Percentiles rank a stretch among this genome's conserved stretches.
phyloP scores from a whole-genome alignment of 352 stramenopile species.

The Pythium rishiriense region DNA sequence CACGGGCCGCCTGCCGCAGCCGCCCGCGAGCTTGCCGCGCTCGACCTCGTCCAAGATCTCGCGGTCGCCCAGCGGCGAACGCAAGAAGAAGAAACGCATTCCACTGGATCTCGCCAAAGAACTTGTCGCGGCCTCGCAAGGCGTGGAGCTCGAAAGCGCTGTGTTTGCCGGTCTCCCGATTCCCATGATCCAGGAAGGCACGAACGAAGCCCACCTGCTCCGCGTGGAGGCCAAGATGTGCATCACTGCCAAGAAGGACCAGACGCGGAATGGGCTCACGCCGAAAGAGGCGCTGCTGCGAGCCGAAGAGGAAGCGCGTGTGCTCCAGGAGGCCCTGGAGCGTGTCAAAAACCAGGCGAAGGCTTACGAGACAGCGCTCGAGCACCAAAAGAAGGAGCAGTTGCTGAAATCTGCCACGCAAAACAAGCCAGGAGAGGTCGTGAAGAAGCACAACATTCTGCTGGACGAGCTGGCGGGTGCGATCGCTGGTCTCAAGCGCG shows the following conservation, averaged over 20 bases:
- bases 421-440: slow-evolving; percentile 75
- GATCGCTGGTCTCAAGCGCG: slow-evolving; percentile 75
- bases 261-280: slow-evolving; percentile 32
- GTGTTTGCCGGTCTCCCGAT: slow-evolving; percentile 80
- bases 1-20: slow-evolving; percentile 12
- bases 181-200: slow-evolving; percentile 70
- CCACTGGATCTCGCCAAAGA: slow-evolving; percentile 78
- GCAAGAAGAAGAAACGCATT: slow-evolving; percentile 81
- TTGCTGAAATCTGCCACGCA: slow-evolving; percentile 68
- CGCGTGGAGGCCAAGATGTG: slow-evolving; percentile 82
- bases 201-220: slow-evolving; percentile 75
- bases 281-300: slow-evolving; percentile 72
- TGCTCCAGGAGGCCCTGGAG: slow-evolving; percentile 80
- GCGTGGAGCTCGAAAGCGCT: slow-evolving; percentile 60
- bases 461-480: slow-evolving; percentile 71
- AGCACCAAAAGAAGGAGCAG: slow-evolving; percentile 66
- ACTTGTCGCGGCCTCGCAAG: slow-evolving; percentile 76
- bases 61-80: slow-evolving; percentile 32
- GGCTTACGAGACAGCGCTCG: slow-evolving; percentile 83
- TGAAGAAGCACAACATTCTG: slow-evolving; percentile 81
- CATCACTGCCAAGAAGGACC: slow-evolving; percentile 60
- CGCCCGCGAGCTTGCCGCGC: background rate
- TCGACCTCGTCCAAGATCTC: slow-evolving; percentile 4
- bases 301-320: slow-evolving; percentile 67
- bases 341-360: slow-evolving; percentile 84